A percentile compares a stretch with the other conserved stretches of the same genome.
Evolutionary conservation across 1,284 basidiomycete genomes (phyloP).

Genomic region (Trichosporon coremiiforme): DNA sequence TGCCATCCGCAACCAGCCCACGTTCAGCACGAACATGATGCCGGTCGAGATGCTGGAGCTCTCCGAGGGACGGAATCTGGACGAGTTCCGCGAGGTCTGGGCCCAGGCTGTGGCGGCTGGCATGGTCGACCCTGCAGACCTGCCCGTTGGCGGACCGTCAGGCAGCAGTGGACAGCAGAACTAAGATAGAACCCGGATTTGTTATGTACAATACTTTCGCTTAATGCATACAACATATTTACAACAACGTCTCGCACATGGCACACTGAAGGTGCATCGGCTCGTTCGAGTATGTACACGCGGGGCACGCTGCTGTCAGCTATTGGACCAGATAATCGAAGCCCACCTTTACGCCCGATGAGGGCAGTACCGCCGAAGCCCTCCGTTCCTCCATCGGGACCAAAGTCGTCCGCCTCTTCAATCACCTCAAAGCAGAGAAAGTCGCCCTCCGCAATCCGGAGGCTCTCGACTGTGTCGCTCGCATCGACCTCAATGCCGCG

Average conservation of each 20-base stretch:
- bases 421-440: conserved; percentile 33
- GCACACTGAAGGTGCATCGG: conserved; percentile 30
- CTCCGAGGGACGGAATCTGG: conserved; percentile 70
- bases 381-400: conserved; percentile 34
- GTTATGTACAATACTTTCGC: background rate
- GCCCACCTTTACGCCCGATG: conserved; percentile 37
- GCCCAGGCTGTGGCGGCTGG: conserved; percentile 36
- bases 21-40: conserved; percentile 85
- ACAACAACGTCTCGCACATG: conserved; percentile 27
- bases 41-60: conserved; percentile 82
- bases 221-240: conserved; percentile 14
- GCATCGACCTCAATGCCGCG: conserved; percentile 34
- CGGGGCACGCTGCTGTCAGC: conserved; percentile 34
- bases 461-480: conserved; percentile 38
- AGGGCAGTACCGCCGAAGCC: conserved; percentile 51
- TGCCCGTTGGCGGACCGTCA: background rate
- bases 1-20: conserved; percentile 67
- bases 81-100: conserved; percentile 65
- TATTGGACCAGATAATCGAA: conserved; percentile 11
- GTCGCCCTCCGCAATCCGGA: conserved; percentile 38
- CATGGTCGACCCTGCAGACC: conserved; percentile 20
- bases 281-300: conserved; percentile 41
- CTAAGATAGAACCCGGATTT: background rate
- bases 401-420: conserved; percentile 37
- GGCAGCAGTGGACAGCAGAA: conserved; percentile 1